Evolutionary conservation across 768 basidiomycete genomes (phyloP).

Genomic region (Cubamyces sp.): DNA sequence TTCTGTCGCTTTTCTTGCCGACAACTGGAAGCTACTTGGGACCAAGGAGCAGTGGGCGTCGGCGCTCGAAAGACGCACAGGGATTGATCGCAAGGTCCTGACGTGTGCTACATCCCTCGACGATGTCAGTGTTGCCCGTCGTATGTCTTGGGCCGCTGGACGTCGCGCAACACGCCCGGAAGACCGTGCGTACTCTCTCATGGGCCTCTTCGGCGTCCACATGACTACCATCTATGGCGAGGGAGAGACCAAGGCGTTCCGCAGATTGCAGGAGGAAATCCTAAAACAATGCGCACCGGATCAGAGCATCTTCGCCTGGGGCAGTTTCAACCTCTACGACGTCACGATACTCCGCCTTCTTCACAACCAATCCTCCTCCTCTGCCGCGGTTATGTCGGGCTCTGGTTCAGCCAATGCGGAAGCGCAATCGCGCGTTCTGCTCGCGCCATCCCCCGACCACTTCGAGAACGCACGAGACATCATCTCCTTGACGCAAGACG

Average conservation of each 20-base stretch:
- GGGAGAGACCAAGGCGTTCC: conserved; percentile 8
- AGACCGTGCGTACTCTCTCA: conserved; percentile 16
- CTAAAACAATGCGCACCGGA: background rate
- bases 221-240: conserved; percentile 13
- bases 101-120: background rate
- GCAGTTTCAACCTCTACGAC: background rate
- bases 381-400: too few relatives aligned
- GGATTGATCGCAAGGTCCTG: background rate
- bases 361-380: too few relatives aligned
- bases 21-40: conserved; percentile 6
- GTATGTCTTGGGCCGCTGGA: conserved; percentile 14
- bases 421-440: background rate
- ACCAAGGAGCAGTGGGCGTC: background rate
- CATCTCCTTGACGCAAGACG: background rate
- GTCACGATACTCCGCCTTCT: background rate
- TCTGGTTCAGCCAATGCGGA: too few relatives aligned
- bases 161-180: conserved; percentile 4
- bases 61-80: background rate
- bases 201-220: conserved; percentile 17
- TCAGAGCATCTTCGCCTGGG: conserved; percentile 20
- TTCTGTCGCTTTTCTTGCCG: background rate
- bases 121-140: conserved; percentile 6
- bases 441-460: conserved; percentile 1
- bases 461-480: background rate
- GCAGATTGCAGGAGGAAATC: conserved; percentile 11